phyloP scores from a whole-genome alignment of 2,329 filamentous ascomycete species.

The Penicillium sp. region DNA sequence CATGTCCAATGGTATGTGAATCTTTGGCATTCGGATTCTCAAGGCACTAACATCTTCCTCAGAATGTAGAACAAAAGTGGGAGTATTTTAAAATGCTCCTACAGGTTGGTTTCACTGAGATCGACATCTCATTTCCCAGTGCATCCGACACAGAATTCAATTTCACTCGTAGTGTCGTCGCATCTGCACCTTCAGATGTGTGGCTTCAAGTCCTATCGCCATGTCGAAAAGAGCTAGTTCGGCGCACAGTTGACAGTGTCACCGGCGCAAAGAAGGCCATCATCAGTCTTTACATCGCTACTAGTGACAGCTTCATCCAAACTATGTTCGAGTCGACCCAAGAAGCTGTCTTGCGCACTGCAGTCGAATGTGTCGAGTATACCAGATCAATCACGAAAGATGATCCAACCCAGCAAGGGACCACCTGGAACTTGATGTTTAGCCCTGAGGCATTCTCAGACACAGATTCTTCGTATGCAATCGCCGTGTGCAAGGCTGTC shows the following conservation, averaged over 20 bases:
- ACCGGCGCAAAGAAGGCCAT: constrained; percentile 19
- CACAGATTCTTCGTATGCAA: not conserved
- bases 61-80: constrained; percentile 15
- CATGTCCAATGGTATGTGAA: constrained; percentile 8
- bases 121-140: constrained; percentile 31
- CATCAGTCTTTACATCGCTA: constrained; percentile 14
- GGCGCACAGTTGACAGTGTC: constrained; percentile 15
- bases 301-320: constrained; percentile 12
- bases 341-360: not conserved
- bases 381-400: not conserved
- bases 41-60: not conserved
- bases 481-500: not conserved
- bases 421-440: not conserved
- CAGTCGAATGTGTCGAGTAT: not conserved
- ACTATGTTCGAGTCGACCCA: constrained; percentile 11
- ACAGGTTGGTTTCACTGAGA: constrained; percentile 29
- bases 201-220: constrained; percentile 30
- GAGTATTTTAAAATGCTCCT: constrained; percentile 29
- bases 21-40: not conserved
- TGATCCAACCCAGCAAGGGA: not conserved
- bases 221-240: constrained; percentile 20
- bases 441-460: not conserved
- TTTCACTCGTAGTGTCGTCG: constrained; percentile 22
- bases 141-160: constrained; percentile 29
- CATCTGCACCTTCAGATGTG: constrained; percentile 24